phyloP scores from a whole-genome alignment of 176 grass and related monocot genomes.

The Raddia guianensis region DNA sequence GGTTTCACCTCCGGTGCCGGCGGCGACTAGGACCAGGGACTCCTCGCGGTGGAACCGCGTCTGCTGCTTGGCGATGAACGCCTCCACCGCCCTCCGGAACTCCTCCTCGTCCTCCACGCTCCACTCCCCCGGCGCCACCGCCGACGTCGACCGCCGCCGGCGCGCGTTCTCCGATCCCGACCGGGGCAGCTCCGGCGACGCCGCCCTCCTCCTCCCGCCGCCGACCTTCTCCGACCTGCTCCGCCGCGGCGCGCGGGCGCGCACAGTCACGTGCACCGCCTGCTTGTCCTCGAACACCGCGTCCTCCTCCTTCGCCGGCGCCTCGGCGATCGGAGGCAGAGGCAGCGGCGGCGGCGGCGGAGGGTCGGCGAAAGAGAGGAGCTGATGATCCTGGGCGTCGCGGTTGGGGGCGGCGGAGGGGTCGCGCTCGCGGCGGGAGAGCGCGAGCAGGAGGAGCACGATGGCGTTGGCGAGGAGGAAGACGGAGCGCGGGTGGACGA shows the following conservation, averaged over 20 bases:
- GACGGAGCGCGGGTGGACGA: conserved; percentile 36
- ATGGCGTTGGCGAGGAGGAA: conserved; percentile 57
- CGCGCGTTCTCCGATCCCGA: conserved; percentile 49
- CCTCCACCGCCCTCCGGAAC: conserved; percentile 66
- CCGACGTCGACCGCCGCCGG: conserved; percentile 28
- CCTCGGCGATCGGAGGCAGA: conserved; percentile 17
- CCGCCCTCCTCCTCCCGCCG: background rate
- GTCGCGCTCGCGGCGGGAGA: conserved; percentile 49
- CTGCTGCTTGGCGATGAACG: conserved; percentile 74
- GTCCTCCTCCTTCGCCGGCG: background rate
- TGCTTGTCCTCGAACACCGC: conserved; percentile 65
- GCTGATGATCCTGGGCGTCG: background rate
- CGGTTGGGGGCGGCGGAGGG: background rate
- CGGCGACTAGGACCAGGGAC: conserved; percentile 45
- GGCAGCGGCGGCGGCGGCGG: conserved; percentile 27
- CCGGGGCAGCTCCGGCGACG: conserved; percentile 52
- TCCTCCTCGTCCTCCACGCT: conserved; percentile 47
- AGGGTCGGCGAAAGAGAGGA: conserved; percentile 25
- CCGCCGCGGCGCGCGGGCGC: conserved; percentile 45
- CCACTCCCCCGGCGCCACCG: conserved; percentile 32
- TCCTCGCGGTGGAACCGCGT: conserved; percentile 76
- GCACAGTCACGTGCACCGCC: conserved; percentile 45
- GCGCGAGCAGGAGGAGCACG: conserved; percentile 56
- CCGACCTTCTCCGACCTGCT: conserved; percentile 55
- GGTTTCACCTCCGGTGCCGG: background rate